Evolutionary conservation across 305 asterid genomes (phyloP), one percentile per base, ranked within the genome.

Genomic region (Euphrasia arctica): DNA sequence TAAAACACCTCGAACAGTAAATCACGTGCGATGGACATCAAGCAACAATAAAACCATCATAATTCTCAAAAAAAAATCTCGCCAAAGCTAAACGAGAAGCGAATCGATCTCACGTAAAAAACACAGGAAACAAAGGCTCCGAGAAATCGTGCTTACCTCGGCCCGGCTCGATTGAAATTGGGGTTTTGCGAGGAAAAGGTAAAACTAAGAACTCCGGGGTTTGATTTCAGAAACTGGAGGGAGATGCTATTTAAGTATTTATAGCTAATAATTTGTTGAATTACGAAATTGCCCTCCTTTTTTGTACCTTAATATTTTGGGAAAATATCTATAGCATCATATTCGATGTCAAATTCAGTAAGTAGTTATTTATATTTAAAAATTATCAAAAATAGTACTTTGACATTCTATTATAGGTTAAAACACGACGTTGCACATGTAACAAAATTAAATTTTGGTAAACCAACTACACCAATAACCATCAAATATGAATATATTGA

Each of bases 91-190:
- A 48, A 13, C 64, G 13, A 25, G 45, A 52, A 4, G 58, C 45
- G 36, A 0, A 11, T n/a, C 13, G 9, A 66, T 29, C 27, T 27
- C 10, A 41, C 18, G 45, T 41, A 18, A 18, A 18, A 1, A 67
- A 64, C n/a, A 1, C 25, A 9, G 18, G 42, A 50, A 25, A 18
- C 14, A 5, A 5, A 58, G 18, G 22, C n/a, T 6, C 1, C 31
- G 57, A 10, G 36, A 14, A 69, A 61, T 49, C 64, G 9, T 2
- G 66, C 74, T 48, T 64, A 78, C 78, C 78, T 22, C 22, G 22
- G 22, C 22, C 22, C 2, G 22, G 22, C 22, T 18, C 22, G 22
- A 50, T 27, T 28, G 39, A 28, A 61, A 63, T 28, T 41, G 45
- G 25, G 67, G 58, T 7, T 15, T 43, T 42, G 22, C 49, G 61